phyloP scores from a whole-genome alignment of 495 filamentous ascomycete species.

The Echria macrotheca region DNA sequence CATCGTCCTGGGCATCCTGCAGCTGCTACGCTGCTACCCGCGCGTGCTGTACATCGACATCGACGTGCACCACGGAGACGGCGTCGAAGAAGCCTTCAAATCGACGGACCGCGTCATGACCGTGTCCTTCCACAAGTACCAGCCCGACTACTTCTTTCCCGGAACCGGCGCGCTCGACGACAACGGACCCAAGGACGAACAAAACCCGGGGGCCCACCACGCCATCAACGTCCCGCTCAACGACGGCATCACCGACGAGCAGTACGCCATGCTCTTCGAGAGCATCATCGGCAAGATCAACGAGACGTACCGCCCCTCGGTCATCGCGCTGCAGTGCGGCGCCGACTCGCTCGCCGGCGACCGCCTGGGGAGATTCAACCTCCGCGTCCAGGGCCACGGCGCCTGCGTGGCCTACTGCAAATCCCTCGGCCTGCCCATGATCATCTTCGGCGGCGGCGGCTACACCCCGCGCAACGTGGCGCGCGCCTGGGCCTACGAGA shows the following conservation, averaged over 20 bases:
- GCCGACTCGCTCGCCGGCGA: constrained; percentile 94
- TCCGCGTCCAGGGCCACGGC: constrained; percentile 90
- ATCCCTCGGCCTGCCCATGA: constrained; percentile 65
- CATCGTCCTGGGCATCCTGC: constrained; percentile 92
- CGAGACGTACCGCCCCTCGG: constrained; percentile 69
- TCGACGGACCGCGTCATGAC: constrained; percentile 99
- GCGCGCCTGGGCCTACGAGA: constrained; percentile 94
- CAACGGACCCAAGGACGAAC: constrained; percentile 77
- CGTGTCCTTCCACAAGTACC: constrained; percentile 96
- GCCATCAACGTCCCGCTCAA: constrained; percentile 93
- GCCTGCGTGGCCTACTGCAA: constrained; percentile 87
- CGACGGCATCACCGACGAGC: constrained; percentile 91
- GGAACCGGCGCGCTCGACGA: constrained; percentile 91
- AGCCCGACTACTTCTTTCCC: constrained; percentile 83
- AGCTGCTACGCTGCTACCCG: constrained; percentile 89
- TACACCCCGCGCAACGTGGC: constrained; percentile 98
- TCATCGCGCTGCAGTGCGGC: constrained; percentile 93
- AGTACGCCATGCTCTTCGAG: constrained; percentile 81
- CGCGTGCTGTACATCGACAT: constrained; percentile 97
- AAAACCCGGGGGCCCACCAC: constrained; percentile 87
- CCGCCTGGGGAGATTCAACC: constrained; percentile 89
- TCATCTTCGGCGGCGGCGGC: constrained; percentile 90
- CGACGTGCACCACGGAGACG: constrained; percentile 97
- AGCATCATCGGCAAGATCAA: constrained; percentile 71
- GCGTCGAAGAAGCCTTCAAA: constrained; percentile 96